Evolutionary conservation across 768 basidiomycete genomes (phyloP).

Genomic region (Rhodosporidiobolus odoratus): DNA sequence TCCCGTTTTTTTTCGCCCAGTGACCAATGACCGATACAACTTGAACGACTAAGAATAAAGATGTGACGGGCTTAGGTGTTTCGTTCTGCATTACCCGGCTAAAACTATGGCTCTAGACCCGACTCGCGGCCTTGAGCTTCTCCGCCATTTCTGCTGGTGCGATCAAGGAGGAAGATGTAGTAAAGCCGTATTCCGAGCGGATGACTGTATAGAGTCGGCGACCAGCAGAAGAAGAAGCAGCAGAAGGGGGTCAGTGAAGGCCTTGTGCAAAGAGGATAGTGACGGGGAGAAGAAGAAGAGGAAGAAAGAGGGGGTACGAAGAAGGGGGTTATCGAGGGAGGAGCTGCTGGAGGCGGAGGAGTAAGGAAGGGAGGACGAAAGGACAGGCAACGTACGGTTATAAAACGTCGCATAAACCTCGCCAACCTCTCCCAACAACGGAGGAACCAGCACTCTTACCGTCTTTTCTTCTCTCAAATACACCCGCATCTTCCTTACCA

Average conservation of each 20-base stretch:
- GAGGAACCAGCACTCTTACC: constrained; percentile 68
- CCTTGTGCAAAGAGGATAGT: neutral
- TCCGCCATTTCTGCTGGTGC: constrained; percentile 27
- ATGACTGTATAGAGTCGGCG: constrained; percentile 10
- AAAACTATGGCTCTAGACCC: too few relatives aligned
- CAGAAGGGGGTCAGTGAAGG: neutral
- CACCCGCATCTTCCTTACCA: constrained; percentile 58
- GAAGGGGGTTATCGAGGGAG: too few relatives aligned
- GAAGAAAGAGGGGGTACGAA: too few relatives aligned
- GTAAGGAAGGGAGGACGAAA: neutral
- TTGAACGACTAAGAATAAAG: too few relatives aligned
- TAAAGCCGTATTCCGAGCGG: constrained; percentile 36
- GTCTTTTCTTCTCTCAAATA: constrained; percentile 76
- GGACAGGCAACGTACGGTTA: constrained; percentile 50
- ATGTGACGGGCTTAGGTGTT: too few relatives aligned
- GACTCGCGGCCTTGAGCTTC: constrained; percentile 2
- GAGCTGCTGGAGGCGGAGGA: neutral
- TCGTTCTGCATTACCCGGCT: too few relatives aligned
- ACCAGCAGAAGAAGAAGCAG: neutral
- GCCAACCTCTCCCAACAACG: constrained; percentile 64
- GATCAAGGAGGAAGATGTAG: constrained; percentile 23
- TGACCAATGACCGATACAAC: too few relatives aligned
- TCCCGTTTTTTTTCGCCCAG: too few relatives aligned
- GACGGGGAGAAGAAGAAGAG: neutral
- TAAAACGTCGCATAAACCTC: constrained; percentile 70